Evolutionary conservation across 2,329 filamentous ascomycete species (phyloP).

Genomic region (Monosporascus sp.): DNA sequence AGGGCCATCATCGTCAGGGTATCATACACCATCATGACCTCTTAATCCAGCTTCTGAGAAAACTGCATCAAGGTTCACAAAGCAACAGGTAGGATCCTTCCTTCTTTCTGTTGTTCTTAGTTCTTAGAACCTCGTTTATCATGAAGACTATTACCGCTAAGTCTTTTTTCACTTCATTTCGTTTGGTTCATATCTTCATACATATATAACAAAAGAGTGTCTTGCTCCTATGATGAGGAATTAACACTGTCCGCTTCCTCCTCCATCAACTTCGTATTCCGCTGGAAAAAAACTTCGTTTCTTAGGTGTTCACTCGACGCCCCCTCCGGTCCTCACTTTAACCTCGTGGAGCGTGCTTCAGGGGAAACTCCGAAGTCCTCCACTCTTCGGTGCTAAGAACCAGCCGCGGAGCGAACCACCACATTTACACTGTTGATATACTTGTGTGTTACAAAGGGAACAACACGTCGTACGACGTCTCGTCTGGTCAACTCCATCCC

Average conservation of each 20-base stretch:
- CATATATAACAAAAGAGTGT: conserved; percentile 24
- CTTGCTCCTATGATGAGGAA: conserved; percentile 16
- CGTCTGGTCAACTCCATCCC: conserved; percentile 3
- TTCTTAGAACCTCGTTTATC: background rate
- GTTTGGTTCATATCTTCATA: conserved; percentile 11
- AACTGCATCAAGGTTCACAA: too few species aligned
- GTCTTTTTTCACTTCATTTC: background rate
- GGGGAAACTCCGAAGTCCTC: conserved; percentile 31
- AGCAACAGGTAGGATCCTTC: too few species aligned
- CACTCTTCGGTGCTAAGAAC: conserved; percentile 65
- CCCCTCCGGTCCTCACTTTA: conserved; percentile 61
- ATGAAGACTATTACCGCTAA: background rate
- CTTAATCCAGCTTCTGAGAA: too few species aligned
- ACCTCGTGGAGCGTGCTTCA: conserved; percentile 54
- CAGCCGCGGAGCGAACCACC: conserved; percentile 59
- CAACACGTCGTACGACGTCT: conserved; percentile 26
- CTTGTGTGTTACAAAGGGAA: conserved; percentile 47
- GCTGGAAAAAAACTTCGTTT: conserved; percentile 9
- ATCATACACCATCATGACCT: background rate
- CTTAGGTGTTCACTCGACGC: conserved; percentile 57
- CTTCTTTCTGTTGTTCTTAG: too few species aligned
- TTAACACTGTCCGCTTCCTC: conserved; percentile 18
- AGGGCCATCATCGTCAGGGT: background rate
- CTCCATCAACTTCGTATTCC: conserved; percentile 22
- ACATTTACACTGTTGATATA: conserved; percentile 38